A percentile compares a stretch with the other conserved stretches of the same genome.
Evolutionary conservation across 2,329 filamentous ascomycete species (phyloP).

Genomic region (Nothopassalora personata): DNA sequence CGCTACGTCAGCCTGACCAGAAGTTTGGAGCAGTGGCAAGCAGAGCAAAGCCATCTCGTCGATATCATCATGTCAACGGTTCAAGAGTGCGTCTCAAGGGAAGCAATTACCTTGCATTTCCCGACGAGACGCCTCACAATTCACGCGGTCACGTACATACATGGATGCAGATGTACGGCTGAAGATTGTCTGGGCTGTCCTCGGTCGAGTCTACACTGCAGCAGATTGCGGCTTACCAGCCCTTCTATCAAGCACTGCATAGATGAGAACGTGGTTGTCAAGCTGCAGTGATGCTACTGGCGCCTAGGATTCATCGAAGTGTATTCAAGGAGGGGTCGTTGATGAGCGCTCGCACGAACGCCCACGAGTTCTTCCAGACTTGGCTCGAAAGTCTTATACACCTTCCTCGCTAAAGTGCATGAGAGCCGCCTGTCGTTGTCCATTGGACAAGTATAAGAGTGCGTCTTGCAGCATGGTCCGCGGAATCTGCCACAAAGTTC

Average conservation of each 20-base stretch:
- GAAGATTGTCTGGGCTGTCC: too few relatives aligned
- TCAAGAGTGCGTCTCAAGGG: too few relatives aligned
- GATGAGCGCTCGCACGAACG: neutral
- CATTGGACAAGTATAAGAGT: neutral
- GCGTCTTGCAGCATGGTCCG: neutral
- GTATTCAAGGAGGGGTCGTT: neutral
- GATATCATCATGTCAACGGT: too few relatives aligned
- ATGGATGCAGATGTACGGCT: too few relatives aligned
- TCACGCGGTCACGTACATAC: too few relatives aligned
- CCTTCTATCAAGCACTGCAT: neutral
- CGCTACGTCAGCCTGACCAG: too few relatives aligned
- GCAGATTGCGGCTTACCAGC: neutral
- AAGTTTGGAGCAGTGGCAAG: too few relatives aligned
- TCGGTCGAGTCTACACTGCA: too few relatives aligned
- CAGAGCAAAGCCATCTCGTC: too few relatives aligned
- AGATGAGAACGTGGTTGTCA: neutral
- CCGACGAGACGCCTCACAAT: too few relatives aligned
- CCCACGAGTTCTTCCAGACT: neutral
- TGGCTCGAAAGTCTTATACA: neutral
- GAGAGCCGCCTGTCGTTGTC: neutral
- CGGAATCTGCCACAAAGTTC: neutral
- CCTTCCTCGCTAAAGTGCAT: neutral
- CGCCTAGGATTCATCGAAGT: neutral
- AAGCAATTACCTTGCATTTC: too few relatives aligned
- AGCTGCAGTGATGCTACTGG: neutral